Evolutionary conservation across 2,329 filamentous ascomycete genomes (phyloP).

Genomic region (Setomelanomma holmii): DNA sequence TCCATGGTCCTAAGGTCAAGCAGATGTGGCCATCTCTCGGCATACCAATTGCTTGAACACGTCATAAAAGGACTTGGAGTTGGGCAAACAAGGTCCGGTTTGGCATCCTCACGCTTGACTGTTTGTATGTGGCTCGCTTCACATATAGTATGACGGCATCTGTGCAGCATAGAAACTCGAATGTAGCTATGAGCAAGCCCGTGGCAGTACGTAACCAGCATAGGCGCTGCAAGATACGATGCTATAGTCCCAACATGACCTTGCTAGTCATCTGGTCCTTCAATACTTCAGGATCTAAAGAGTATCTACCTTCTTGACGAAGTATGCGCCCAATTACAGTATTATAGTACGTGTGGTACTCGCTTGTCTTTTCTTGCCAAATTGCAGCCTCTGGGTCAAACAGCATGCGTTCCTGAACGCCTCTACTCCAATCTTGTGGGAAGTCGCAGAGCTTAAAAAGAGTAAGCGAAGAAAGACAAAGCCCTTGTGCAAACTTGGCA

Average conservation of each 20-base stretch:
- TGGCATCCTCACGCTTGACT: too few relatives aligned
- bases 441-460: not conserved
- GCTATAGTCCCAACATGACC: not conserved
- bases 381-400: not conserved
- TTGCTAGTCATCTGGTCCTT: not conserved
- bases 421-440: not conserved
- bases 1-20: too few relatives aligned
- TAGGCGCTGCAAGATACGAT: too few relatives aligned
- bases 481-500: not conserved
- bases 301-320: not conserved
- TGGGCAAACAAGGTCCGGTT: too few relatives aligned
- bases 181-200: too few relatives aligned
- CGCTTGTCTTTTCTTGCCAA: not conserved
- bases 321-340: not conserved
- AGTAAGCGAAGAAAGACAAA: not conserved
- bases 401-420: not conserved
- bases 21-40: too few relatives aligned
- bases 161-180: too few relatives aligned
- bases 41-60: too few relatives aligned
- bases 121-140: too few relatives aligned
- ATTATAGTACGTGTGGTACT: not conserved
- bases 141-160: too few relatives aligned
- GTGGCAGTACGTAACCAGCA: too few relatives aligned
- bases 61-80: too few relatives aligned
- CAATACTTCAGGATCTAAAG: not conserved